Conservation (phyloP, 73 alveolate genomes). For the Paramecium pentaurelia region DNA sequence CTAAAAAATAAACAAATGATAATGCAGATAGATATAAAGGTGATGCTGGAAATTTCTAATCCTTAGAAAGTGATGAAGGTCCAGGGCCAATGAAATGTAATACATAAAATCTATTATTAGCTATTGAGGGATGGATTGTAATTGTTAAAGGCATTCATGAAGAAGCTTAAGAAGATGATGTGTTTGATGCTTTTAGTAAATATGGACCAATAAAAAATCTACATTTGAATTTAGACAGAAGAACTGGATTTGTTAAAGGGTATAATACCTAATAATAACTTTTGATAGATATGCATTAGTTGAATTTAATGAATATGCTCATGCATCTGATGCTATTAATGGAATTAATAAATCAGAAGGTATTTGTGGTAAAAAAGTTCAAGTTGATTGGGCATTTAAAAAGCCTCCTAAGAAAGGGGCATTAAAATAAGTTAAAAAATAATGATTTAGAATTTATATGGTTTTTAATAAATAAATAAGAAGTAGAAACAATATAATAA, state of each 20-base stretch:
- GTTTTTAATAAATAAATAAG: background rate
- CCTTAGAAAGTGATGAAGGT: constrained; percentile 57
- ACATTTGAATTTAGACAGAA: constrained; percentile 82
- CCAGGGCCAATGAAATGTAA: constrained; percentile 55
- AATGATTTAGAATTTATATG: background rate
- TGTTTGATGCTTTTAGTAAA: constrained; percentile 75
- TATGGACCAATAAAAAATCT: constrained; percentile 80
- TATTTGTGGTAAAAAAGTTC: constrained; percentile 63
- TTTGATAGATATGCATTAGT: constrained; percentile 76
- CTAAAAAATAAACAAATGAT: background rate
- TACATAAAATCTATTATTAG: background rate
- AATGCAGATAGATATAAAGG: constrained; percentile 57
- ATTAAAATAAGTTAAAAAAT: constrained; percentile 20
- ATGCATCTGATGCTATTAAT: constrained; percentile 77
- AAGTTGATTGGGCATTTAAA: constrained; percentile 89
- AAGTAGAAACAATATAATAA: background rate
- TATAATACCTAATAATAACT: background rate
- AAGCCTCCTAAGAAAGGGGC: constrained; percentile 49
- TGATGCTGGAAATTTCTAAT: constrained; percentile 43
- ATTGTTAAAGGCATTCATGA: constrained; percentile 82
- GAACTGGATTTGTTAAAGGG: constrained; percentile 84
- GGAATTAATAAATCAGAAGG: constrained; percentile 56
- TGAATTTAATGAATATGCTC: constrained; percentile 69
- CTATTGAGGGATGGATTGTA: constrained; percentile 79
- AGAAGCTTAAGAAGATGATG: constrained; percentile 87